A percentile compares a stretch with the other conserved stretches of the same genome.
Evolutionary conservation across 768 basidiomycete genomes (phyloP).

Genomic region (Tylopilus subfusipes): DNA sequence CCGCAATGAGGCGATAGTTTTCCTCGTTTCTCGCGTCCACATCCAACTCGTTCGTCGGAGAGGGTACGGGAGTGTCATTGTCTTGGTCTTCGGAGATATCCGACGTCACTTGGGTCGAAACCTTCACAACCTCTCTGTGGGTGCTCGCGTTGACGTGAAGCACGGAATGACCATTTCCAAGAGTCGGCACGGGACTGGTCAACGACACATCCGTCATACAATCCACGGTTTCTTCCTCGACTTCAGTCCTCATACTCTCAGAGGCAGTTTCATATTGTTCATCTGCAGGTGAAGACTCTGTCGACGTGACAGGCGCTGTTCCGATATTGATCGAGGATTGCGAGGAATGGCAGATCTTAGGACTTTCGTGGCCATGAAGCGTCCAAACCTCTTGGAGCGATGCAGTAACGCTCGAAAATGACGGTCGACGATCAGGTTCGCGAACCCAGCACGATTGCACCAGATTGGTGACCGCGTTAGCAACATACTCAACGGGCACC

Average conservation of each 20-base stretch:
- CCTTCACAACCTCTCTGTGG: conserved; percentile 22
- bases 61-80: conserved; percentile 21
- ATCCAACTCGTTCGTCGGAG: conserved; percentile 36
- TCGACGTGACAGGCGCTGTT: background rate
- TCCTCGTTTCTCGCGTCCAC: conserved; percentile 55
- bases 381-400: conserved; percentile 46
- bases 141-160: conserved; percentile 3
- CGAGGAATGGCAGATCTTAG: background rate
- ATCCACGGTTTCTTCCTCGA: conserved; percentile 8
- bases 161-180: background rate
- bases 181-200: conserved; percentile 13
- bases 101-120: background rate
- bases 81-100: background rate
- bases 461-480: conserved; percentile 38
- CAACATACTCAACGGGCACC: conserved; percentile 28
- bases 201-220: conserved; percentile 17
- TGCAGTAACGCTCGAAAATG: conserved; percentile 47
- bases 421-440: conserved; percentile 48
- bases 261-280: conserved; percentile 27
- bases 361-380: conserved; percentile 28
- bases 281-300: conserved; percentile 20
- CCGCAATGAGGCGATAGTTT: conserved; percentile 55
- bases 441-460: conserved; percentile 56
- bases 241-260: conserved; percentile 22
- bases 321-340: background rate